phyloP scores from a whole-genome alignment of 2,329 filamentous ascomycete genomes.

The Alternaria metachromatica region DNA sequence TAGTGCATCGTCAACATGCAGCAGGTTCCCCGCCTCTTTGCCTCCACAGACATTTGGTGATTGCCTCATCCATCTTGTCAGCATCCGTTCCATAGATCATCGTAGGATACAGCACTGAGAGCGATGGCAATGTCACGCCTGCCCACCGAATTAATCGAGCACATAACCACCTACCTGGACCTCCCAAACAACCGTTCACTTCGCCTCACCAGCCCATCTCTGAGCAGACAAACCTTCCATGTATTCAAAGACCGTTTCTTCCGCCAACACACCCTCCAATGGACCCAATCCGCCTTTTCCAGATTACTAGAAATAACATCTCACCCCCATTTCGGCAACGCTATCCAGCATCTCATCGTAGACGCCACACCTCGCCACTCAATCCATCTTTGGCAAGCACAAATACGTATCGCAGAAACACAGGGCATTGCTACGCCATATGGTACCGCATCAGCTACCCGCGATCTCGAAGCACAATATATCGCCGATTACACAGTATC shows the following conservation, averaged over 20 bases:
- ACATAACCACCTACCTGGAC: constrained; percentile 28
- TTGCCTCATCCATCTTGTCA: neutral
- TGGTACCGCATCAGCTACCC: neutral
- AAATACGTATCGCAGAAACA: constrained; percentile 14
- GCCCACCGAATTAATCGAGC: constrained; percentile 33
- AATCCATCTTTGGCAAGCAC: constrained; percentile 30
- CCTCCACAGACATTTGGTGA: neutral
- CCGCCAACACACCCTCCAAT: constrained; percentile 20
- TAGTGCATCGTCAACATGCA: constrained; percentile 5
- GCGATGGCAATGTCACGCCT: constrained; percentile 21
- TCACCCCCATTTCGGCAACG: constrained; percentile 21
- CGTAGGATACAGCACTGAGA: neutral
- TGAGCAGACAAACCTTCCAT: constrained; percentile 25
- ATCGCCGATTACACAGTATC: constrained; percentile 6
- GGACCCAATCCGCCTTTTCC: constrained; percentile 24
- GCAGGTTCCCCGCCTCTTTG: constrained; percentile 8
- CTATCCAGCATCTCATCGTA: constrained; percentile 29
- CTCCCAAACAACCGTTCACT: constrained; percentile 20
- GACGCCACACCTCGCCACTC: constrained; percentile 37
- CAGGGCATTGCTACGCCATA: constrained; percentile 2
- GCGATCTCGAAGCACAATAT: constrained; percentile 8
- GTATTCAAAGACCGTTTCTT: constrained; percentile 34
- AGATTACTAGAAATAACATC: constrained; percentile 21
- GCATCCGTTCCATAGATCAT: neutral
- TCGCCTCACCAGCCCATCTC: constrained; percentile 24